Conservation (phyloP, 106 monocot genomes). For the Allium fistulosum region DNA sequence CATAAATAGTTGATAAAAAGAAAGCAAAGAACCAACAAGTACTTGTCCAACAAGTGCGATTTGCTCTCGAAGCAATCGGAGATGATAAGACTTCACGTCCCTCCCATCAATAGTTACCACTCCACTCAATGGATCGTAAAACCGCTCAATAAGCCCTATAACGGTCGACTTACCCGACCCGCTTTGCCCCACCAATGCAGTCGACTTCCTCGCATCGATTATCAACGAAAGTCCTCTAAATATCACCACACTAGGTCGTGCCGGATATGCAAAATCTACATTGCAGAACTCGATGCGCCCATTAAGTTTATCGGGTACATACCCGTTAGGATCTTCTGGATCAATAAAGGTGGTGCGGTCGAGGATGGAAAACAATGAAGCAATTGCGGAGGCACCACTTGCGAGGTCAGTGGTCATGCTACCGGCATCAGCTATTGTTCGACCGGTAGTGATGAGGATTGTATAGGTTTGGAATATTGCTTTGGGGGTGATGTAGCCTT, state of each 20-base stretch:
- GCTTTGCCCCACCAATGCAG: constrained; percentile 24
- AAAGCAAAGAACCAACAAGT: neutral
- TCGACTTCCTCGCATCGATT: constrained; percentile 13
- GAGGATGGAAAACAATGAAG: constrained; percentile 38
- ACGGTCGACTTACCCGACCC: constrained; percentile 34
- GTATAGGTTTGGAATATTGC: constrained; percentile 17
- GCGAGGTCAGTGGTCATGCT: constrained; percentile 28
- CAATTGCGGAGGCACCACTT: constrained; percentile 38
- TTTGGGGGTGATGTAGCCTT: constrained; percentile 13
- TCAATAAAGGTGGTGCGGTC: constrained; percentile 32
- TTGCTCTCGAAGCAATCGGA: constrained; percentile 17
- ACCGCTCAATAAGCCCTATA: constrained; percentile 29
- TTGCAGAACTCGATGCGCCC: constrained; percentile 1
- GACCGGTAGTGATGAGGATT: constrained; percentile 14
- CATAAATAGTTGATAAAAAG: no score
- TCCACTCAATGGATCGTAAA: constrained; percentile 21
- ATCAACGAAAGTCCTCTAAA: constrained; percentile 13
- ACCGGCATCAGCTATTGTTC: constrained; percentile 23
- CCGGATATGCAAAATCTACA: constrained; percentile 15
- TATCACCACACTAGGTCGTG: constrained; percentile 13
- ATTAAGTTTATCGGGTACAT: neutral
- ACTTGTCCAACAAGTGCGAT: constrained; percentile 26
- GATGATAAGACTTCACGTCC: constrained; percentile 12
- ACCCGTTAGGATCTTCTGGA: constrained; percentile 10
- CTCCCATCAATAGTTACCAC: constrained; percentile 16